Base-by-base conservation (phyloP, 106 monocot genomes). In the Phalaenopsis equestris region DNA sequence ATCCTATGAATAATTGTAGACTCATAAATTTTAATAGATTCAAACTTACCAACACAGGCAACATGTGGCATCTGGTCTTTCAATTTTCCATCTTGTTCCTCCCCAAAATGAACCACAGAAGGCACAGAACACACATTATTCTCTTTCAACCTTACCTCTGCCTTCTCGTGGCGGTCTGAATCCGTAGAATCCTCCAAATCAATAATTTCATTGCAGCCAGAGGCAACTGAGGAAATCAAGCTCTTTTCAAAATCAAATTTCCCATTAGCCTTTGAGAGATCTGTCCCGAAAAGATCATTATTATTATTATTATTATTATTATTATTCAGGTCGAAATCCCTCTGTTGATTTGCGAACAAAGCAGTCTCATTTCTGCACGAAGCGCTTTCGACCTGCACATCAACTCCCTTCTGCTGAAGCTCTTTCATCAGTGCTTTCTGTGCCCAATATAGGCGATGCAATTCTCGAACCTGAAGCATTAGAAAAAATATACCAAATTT, bases 401-500 rank as follows among this genome's bases (percentile, higher is more conserved):
- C 80, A 6, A 73, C 4, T 21, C 75, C 81, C 73, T 73, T 78
- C 77, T 46, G 41, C 42, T 9, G 55, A 42, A 82, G 41, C 19
- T 79, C 82, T 30, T 83, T 74, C 90, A 89, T 87, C 78, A 89
- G 36, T 10, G 79, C 85, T 79, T 84, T 93, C 82, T 93, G 93
- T 8, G 87, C 86, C 93, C 91, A 89, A 79, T 91, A 93, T 36
- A 93, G 73, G 11, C 89, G 87, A 86, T 93, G 91, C 6, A 91
- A 91, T 72, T 93, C 93, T 8, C 81, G 79, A 6, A 93, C 82
- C 93, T 93, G 77, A 57, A 84, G 5, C 56, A 57, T 37, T 30
- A n/a, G 19, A 52, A 52, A 72, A 64, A 64, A 46, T 6, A 24
- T 19, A 42, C 30, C 30, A 30, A 16, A 45, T 45, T 70, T 79